Conservation (phyloP, 306 rosid genomes). For the Begonia loranthoides region DNA sequence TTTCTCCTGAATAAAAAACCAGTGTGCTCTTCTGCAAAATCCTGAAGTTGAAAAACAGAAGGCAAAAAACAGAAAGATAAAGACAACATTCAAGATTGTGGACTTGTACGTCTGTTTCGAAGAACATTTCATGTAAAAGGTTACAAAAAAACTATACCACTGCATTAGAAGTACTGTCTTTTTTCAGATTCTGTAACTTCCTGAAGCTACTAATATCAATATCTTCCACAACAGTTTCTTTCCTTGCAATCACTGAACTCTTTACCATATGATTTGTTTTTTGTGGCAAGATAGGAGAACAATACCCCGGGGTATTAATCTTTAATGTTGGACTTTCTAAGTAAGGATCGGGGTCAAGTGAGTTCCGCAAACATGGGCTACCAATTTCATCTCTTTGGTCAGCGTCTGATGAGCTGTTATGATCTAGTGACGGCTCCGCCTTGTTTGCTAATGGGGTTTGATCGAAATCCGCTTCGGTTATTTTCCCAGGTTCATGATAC, state of each 20-base stretch:
- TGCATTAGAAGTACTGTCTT: slow-evolving; percentile 19
- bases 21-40: slow-evolving; percentile 21
- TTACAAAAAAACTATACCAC: slow-evolving; percentile 41
- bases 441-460: slow-evolving; percentile 25
- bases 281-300: slow-evolving; percentile 31
- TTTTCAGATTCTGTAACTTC: slow-evolving; percentile 24
- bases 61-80: slow-evolving; percentile 20
- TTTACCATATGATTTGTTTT: slow-evolving; percentile 22
- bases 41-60: slow-evolving; percentile 63
- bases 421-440: slow-evolving; percentile 15
- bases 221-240: slow-evolving; percentile 28
- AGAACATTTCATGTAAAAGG: slow-evolving; percentile 16
- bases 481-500: slow-evolving; percentile 17
- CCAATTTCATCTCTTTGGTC: slow-evolving; percentile 23
- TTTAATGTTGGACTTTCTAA: slow-evolving; percentile 52
- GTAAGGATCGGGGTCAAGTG: slow-evolving; percentile 19
- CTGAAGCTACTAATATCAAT: slow-evolving; percentile 23
- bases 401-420: slow-evolving; percentile 24
- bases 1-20: slow-evolving; percentile 26
- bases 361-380: slow-evolving; percentile 21
- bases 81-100: slow-evolving; percentile 10
- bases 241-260: slow-evolving; percentile 28
- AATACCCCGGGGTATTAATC: slow-evolving; percentile 32
- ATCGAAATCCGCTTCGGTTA: slow-evolving; percentile 18
- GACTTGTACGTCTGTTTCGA: neutral